These are phyloP conservation scores for Neurospora tetrasperma DNA, from an alignment of 495 filamentous ascomycete species.

Conservation along the genomic window DNA sequence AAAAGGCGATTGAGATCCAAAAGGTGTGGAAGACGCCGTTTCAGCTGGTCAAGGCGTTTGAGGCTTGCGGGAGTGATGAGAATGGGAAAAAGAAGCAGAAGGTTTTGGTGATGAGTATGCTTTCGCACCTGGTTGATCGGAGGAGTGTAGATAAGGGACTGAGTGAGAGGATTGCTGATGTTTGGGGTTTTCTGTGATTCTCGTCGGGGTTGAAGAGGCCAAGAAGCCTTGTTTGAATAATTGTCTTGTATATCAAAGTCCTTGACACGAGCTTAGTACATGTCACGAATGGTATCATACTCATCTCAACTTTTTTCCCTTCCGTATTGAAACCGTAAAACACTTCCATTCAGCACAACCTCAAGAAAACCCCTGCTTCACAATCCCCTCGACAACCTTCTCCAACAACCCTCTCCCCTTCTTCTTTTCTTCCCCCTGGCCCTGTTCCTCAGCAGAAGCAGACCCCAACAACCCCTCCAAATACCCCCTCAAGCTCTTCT, in stretches of 20 bases:
- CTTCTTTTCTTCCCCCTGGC: constrained; percentile 27
- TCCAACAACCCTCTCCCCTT: constrained; percentile 55
- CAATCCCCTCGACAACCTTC: constrained; percentile 70
- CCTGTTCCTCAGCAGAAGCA: too few relatives aligned
- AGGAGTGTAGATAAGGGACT: constrained; percentile 57
- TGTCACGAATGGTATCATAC: background rate
- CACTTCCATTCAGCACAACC: too few relatives aligned
- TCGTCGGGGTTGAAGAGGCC: background rate
- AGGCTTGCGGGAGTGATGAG: constrained; percentile 35
- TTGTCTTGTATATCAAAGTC: background rate
- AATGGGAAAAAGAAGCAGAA: constrained; percentile 38
- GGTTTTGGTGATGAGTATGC: constrained; percentile 41
- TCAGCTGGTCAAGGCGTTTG: constrained; percentile 58
- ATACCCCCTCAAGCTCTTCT: constrained; percentile 80
- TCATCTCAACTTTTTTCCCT: background rate
- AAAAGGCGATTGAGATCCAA: constrained; percentile 76
- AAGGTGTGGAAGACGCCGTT: constrained; percentile 62
- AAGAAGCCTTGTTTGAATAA: constrained; percentile 9
- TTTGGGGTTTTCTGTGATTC: constrained; percentile 45
- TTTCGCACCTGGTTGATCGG: constrained; percentile 50
- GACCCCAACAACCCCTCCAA: constrained; percentile 32
- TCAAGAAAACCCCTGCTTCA: constrained; percentile 54
- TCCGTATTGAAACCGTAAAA: background rate
- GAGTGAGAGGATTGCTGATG: constrained; percentile 60
- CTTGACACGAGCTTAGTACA: background rate